Evolutionary conservation across 1,284 basidiomycete species (phyloP), one percentile per base, ranked within the genome.

Genomic region (Fistulina hepatica): DNA sequence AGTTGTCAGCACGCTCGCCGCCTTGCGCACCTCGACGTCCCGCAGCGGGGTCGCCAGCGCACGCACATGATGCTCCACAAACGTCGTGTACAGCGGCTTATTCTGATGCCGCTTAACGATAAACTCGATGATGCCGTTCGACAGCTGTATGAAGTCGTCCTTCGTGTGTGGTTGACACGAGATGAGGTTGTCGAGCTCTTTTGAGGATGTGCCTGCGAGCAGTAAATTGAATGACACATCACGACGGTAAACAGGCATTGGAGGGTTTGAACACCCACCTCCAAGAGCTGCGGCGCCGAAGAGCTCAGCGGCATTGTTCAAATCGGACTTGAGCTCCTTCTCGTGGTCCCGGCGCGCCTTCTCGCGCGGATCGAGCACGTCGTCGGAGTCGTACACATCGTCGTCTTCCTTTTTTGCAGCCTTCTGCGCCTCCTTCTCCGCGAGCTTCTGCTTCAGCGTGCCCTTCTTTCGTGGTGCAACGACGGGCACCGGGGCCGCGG

Each of bases 1-100:
- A 2, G 85, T 80, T 13, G 84, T 88, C 37, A 97, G 63, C 11
- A 66, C 74, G 38, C 76, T 83, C 3, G 88, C 86, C 2, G 76
- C 82, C 56, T 93, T 93, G 46, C 89, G 74, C 22, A 90, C 80
- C 52, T 97, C 91, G 36, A 90, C 77, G 46, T 93, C 90, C 45
- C 79, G 81, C 37, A 95, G 67, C 10, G 83, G 75, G 44, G 65
- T 60, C 3, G 81, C 78, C 13, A 93, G 60, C 41, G 77, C 76
- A 42, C 81, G 78, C 13, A 76, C 76, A 48, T 90, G 77, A 50
- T 82, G 70, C 53, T 94, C 89, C 44, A 90, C 70, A 52, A 95
- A 94, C 1, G 72, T 50, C 2, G 81, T 55, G 55, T 88, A 97
- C 9, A 91, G 67, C 2, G 86, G 84, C 55, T 88, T 90, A 53